A percentile compares a stretch with the other conserved stretches of the same genome.
Conservation (phyloP, 176 grass and related monocot genomes). For the Zoysia pacifica region DNA sequence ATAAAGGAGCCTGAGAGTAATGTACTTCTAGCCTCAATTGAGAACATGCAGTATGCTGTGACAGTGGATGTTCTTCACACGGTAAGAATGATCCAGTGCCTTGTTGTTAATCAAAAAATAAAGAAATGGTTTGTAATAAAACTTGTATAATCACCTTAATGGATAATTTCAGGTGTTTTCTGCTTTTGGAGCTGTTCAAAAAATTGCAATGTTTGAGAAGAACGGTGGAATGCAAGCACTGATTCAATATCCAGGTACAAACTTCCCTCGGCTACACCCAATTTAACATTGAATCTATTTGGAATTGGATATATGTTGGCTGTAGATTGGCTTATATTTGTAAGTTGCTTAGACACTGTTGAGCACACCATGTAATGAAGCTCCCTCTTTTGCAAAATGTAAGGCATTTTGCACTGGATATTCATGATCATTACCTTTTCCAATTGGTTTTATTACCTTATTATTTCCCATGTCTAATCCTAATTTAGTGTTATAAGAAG, state of each 20-base stretch:
- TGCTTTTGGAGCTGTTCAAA: slow-evolving; percentile 85
- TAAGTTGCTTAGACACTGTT: slow-evolving; percentile 22
- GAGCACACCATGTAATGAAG: not conserved
- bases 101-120: slow-evolving; percentile 4
- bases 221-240: slow-evolving; percentile 92
- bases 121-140: not conserved
- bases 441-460: not conserved
- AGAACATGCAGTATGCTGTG: slow-evolving; percentile 95
- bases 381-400: not conserved
- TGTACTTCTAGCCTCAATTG: slow-evolving; percentile 90
- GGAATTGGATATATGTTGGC: slow-evolving; percentile 1
- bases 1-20: slow-evolving; percentile 82
- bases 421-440: not conserved
- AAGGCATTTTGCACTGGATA: not conserved
- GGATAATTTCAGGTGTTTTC: slow-evolving; percentile 86
- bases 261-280: not conserved
- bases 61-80: slow-evolving; percentile 94
- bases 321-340: not conserved
- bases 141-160: slow-evolving; percentile 24
- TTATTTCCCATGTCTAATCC: not conserved
- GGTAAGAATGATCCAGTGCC: slow-evolving; percentile 51
- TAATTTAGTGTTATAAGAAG: not conserved
- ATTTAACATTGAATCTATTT: not conserved
- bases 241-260: slow-evolving; percentile 87
- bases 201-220: slow-evolving; percentile 99